Percentiles rank a stretch among this genome's conserved stretches.
phyloP scores from a whole-genome alignment of 2,329 filamentous ascomycete genomes.

The Aspergillus proliferans region DNA sequence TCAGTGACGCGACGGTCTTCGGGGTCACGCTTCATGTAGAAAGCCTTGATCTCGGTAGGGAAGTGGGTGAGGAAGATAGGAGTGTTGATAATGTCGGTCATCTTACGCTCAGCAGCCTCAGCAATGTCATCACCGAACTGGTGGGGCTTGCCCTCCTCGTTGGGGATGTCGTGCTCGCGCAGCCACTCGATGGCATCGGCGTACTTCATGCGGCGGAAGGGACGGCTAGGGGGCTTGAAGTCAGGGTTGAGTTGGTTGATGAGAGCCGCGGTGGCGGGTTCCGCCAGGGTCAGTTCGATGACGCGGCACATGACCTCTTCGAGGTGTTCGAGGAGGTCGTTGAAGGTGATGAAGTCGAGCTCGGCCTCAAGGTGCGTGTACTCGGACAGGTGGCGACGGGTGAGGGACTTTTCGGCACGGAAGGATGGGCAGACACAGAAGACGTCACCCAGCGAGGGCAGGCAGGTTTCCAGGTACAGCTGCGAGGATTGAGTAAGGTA shows the following conservation, averaged over 20 bases:
- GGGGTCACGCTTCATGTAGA: constrained; percentile 93
- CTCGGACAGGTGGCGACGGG: constrained; percentile 87
- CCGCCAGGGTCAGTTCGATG: constrained; percentile 67
- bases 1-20: constrained; percentile 80
- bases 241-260: constrained; percentile 86
- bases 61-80: constrained; percentile 98
- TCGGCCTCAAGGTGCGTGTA: constrained; percentile 97
- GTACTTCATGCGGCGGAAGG: constrained; percentile 95
- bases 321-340: constrained; percentile 78
- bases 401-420: constrained; percentile 93
- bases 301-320: constrained; percentile 85
- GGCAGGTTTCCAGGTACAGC: constrained; percentile 90
- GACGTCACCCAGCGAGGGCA: constrained; percentile 86
- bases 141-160: constrained; percentile 87
- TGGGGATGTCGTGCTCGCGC: constrained; percentile 78
- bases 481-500: constrained; percentile 97
- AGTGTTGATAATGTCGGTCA: constrained; percentile 94
- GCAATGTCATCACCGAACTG: constrained; percentile 95
- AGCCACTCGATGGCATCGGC: constrained; percentile 92
- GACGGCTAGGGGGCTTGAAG: constrained; percentile 73
- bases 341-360: constrained; percentile 90
- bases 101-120: constrained; percentile 89
- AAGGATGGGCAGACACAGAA: constrained; percentile 99
- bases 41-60: constrained; percentile 94
- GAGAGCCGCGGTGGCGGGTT: constrained; percentile 64